A percentile compares a stretch with the other conserved stretches of the same genome.
These are phyloP conservation scores for Epichloe amarillans DNA, from an alignment of 2,329 filamentous ascomycete species.

Conservation along the genomic window DNA sequence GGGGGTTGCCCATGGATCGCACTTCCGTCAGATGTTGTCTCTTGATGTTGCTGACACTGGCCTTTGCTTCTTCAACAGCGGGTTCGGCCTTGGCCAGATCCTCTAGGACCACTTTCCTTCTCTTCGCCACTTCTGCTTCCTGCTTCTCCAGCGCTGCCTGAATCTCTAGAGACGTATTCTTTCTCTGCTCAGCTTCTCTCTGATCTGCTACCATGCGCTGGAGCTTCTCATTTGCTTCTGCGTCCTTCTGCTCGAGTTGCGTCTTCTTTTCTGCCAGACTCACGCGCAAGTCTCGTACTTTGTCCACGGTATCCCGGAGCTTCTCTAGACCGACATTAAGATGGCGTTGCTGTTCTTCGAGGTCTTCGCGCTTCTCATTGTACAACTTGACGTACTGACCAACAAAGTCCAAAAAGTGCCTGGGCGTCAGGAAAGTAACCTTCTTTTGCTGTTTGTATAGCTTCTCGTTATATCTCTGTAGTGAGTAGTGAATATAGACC, in stretches of 20 bases:
- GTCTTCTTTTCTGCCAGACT: constrained; percentile 91
- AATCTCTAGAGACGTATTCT: constrained; percentile 76
- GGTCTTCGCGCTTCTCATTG: constrained; percentile 94
- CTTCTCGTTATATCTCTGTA: constrained; percentile 79
- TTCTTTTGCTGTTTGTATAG: constrained; percentile 85
- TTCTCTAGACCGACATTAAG: constrained; percentile 98
- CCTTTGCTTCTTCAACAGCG: constrained; percentile 82
- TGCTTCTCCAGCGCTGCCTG: constrained; percentile 79
- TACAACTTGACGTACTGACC: constrained; percentile 95
- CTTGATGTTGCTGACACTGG: constrained; percentile 98
- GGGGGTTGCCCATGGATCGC: constrained; percentile 88
- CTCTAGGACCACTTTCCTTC: constrained; percentile 70
- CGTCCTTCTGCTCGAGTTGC: constrained; percentile 85
- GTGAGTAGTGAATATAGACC: constrained; percentile 96
- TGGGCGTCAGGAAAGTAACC: constrained; percentile 83
- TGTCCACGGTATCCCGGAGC: constrained; percentile 88
- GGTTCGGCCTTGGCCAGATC: constrained; percentile 88
- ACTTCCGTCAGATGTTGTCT: constrained; percentile 94
- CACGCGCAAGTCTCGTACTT: constrained; percentile 80
- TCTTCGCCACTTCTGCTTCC: constrained; percentile 71
- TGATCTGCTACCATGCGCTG: constrained; percentile 96
- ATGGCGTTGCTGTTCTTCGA: constrained; percentile 97
- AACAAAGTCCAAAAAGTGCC: constrained; percentile 96
- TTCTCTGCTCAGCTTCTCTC: constrained; percentile 82
- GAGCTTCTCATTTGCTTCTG: constrained; percentile 92